Base-by-base conservation (phyloP, 768 basidiomycete genomes). In the Termitomyces heimii region DNA sequence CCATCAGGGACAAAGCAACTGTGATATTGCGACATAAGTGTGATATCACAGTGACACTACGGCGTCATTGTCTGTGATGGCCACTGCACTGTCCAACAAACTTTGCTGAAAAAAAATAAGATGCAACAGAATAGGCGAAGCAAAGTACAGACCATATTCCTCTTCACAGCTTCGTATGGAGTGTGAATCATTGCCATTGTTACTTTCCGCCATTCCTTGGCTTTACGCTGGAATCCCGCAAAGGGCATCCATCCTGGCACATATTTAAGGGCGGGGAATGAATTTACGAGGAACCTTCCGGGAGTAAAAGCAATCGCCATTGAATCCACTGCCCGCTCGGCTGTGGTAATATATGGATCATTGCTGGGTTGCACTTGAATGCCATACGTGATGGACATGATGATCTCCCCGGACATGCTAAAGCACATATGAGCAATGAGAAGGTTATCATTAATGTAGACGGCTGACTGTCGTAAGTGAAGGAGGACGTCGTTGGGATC, bases 371-470 rank as follows among this genome's bases (percentile, higher is more conserved):
- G 60, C 9, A 71, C 59, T n/a, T 70, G 59, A 39, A 73, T 60
- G 10, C 75, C 75, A 54, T 76, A 75, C 8, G 65, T 68, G 34
- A 74, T 64, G n/a, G 64, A 63, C 1, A 75, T 62, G 6, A 71
- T 70, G 1, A 69, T 63, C 20, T 65, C 68, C 9, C 71, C 63
- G 2, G 65, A 56, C 56, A 63, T 54, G 1, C 62, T 63, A 32
- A 7, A 45, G 16, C 16, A 28, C 13, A 28, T 6, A 8, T 45
- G 18, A 45, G 24, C 14, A 18, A 24, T n/a, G 24, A 16, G 14
- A 45, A n/a, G 16, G 26, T 28, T 45, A 45, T 7, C 10, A 42
- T 18, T 6, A 6, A 43, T 22, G 20, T 44, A 16, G 2, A 29
- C 10, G 18, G 12, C 72, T 56, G 52, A 75, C 73, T 68, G 67